Base-by-base conservation (phyloP, 2,329 filamentous ascomycete genomes). In the Calonectria pseudoreteaudii region DNA sequence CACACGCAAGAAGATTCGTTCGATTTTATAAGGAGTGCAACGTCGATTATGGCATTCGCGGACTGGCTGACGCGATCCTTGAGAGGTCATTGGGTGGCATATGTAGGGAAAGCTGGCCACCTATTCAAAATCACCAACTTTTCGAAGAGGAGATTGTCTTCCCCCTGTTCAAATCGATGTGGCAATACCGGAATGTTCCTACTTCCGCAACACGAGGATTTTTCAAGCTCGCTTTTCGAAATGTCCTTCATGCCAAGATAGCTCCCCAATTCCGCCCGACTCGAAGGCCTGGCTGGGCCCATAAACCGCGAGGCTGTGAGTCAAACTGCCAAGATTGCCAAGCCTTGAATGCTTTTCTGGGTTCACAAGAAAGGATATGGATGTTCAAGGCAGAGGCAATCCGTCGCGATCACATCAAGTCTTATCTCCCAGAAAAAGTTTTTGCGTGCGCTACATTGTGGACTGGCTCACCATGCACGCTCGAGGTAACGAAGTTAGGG, bases 281-380 rank as follows among this genome's bases (percentile, higher is more conserved):
- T 10, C n/a, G 67, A 13, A 68, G 71, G 1, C 10, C 0, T 26
- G 68, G 68, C 3, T 77, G 53, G 66, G 65, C 73, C 64, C 62
- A 75, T 41, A 30, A 69, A 31, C 28, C 47, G 9, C 8, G 16
- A 4, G 26, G 28, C 6, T 75, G 74, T n/a, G 10, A 4, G 11
- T 20, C 11, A 18, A 3, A 36, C 10, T 76, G 72, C 34, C n/a
- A 44, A 7, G 28, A 66, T 11, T 76, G 64, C 9, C 36, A 7
- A 28, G 10, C 23, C 4, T 23, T 73, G 9, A 64, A 76, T 41
- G 2, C 4, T 20, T 76, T 75, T 16, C 41, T 76, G 3, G 28
- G 28, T 11, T 65, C 41, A 3, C 60, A 65, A 11, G 18, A 65
- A 7, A 31, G 38, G 26, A 26, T 9, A 2, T 65, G 60, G 60